A percentile compares a stretch with the other conserved stretches of the same genome.
These are phyloP conservation scores for Cutaneotrichosporon sp. DNA, from an alignment of 1,284 basidiomycete species.

Conservation along the genomic window DNA sequence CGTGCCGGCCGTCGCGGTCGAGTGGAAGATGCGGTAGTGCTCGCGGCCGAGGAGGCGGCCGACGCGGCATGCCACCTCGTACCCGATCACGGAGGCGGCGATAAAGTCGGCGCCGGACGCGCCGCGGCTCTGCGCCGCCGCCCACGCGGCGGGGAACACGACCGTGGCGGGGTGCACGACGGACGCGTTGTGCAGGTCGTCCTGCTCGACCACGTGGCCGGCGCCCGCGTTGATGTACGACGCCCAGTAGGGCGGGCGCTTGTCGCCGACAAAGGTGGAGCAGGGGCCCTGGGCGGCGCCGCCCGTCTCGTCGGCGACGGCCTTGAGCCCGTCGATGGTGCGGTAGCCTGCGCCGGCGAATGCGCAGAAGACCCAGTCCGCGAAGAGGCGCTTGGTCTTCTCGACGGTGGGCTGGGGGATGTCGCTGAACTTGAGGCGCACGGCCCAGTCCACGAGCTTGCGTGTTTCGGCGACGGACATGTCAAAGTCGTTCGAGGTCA, in stretches of 20 bases:
- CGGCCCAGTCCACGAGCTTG: slow-evolving; percentile 14
- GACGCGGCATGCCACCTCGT: slow-evolving; percentile 16
- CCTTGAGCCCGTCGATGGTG: slow-evolving; percentile 9
- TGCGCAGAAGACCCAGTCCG: slow-evolving; percentile 17
- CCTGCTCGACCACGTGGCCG: slow-evolving; percentile 16
- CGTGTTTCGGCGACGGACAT: slow-evolving; percentile 9
- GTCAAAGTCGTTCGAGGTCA: neutral
- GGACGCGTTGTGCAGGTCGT: slow-evolving; percentile 16
- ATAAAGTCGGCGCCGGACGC: slow-evolving; percentile 6
- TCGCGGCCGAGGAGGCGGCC: slow-evolving; percentile 10
- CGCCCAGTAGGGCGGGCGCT: slow-evolving; percentile 11
- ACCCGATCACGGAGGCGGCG: slow-evolving; percentile 5
- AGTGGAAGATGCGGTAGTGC: slow-evolving; percentile 12
- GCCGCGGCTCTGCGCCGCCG: slow-evolving; percentile 8
- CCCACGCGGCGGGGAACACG: slow-evolving; percentile 15
- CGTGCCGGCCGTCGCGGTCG: slow-evolving; percentile 12
- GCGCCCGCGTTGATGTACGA: slow-evolving; percentile 14
- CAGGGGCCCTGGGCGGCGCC: neutral
- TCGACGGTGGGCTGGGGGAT: slow-evolving; percentile 7
- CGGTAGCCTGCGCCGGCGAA: slow-evolving; percentile 11
- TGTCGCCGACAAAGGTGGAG: slow-evolving; percentile 10
- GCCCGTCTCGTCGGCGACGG: slow-evolving; percentile 12
- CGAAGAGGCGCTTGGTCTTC: slow-evolving; percentile 12
- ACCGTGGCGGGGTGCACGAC: slow-evolving; percentile 14
- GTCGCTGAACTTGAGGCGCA: slow-evolving; percentile 11